A percentile compares a stretch with the other conserved stretches of the same genome.
phyloP scores from a whole-genome alignment of 495 filamentous ascomycete genomes.

The Zalerion maritima region DNA sequence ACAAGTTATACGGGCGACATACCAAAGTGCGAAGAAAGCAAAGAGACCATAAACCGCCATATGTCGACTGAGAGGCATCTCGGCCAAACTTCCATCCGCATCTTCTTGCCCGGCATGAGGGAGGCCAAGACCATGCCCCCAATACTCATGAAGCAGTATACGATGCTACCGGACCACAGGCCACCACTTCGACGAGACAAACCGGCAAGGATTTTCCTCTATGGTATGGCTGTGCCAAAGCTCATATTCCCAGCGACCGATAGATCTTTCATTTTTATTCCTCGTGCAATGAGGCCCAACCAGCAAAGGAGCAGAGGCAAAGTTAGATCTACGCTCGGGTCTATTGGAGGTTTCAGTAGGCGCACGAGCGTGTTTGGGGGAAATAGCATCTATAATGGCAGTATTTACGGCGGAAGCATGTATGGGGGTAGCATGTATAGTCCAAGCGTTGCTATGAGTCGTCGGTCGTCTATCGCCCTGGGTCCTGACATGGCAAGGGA shows the following conservation, averaged over 20 bases:
- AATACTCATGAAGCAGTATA: conserved; percentile 72
- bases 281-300: conserved; percentile 81
- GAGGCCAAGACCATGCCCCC: conserved; percentile 53
- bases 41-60: conserved; percentile 39
- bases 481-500: conserved; percentile 63
- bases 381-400: conserved; percentile 68
- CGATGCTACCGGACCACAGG: conserved; percentile 84
- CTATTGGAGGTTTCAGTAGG: conserved; percentile 51
- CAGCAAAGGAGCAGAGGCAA: conserved; percentile 67
- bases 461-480: conserved; percentile 79
- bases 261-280: conserved; percentile 96
- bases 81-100: conserved; percentile 70
- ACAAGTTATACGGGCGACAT: conserved; percentile 32
- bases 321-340: conserved; percentile 48
- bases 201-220: conserved; percentile 87
- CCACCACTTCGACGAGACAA: conserved; percentile 93
- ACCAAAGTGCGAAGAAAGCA: conserved; percentile 25
- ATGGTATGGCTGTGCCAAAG: too few species aligned
- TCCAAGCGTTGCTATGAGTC: conserved; percentile 82
- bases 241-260: conserved; percentile 82
- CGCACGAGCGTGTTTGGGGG: conserved; percentile 59
- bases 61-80: conserved; percentile 43
- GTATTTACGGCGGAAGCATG: conserved; percentile 66
- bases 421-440: conserved; percentile 75
- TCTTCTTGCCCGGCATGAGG: conserved; percentile 62